Percentiles rank a stretch among this genome's conserved stretches.
Conservation (phyloP, 2,329 filamentous ascomycete genomes). For the Teratosphaeria epicoccoides region DNA sequence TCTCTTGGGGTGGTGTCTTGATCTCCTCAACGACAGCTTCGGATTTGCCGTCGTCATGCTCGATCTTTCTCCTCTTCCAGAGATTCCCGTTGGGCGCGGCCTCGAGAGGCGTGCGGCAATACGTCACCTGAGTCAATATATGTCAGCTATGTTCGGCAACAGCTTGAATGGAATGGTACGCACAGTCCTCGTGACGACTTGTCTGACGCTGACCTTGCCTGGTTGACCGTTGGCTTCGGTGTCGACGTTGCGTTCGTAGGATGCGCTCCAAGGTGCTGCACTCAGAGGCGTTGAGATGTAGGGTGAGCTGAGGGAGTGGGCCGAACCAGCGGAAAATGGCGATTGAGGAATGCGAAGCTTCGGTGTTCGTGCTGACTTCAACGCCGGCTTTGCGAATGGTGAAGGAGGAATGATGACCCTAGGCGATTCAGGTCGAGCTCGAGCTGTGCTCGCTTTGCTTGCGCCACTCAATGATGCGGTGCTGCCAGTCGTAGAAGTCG, state of each 20-base stretch:
- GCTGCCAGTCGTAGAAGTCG: conserved; percentile 5
- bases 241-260: conserved; percentile 56
- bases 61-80: conserved; percentile 62
- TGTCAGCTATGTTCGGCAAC: conserved; percentile 28
- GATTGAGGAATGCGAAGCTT: conserved; percentile 70
- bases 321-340: conserved; percentile 48
- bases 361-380: conserved; percentile 48
- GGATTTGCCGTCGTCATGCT: conserved; percentile 20
- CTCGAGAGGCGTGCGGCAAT: conserved; percentile 58
- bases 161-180: conserved; percentile 54
- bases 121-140: conserved; percentile 1
- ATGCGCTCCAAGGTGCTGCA: conserved; percentile 26
- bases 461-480: conserved; percentile 11
- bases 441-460: conserved; percentile 7
- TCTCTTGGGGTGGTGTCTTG: conserved; percentile 3
- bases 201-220: conserved; percentile 58
- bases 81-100: conserved; percentile 72
- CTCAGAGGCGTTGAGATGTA: conserved; percentile 44
- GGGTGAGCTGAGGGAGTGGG: conserved; percentile 50
- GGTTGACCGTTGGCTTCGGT: conserved; percentile 18
- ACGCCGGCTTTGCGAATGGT: conserved; percentile 42
- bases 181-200: conserved; percentile 73
- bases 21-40: neutral
- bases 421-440: conserved; percentile 25
- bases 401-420: conserved; percentile 35